Conservation (phyloP, 2,329 filamentous ascomycete species). For the Stemphylium lycopersici region DNA sequence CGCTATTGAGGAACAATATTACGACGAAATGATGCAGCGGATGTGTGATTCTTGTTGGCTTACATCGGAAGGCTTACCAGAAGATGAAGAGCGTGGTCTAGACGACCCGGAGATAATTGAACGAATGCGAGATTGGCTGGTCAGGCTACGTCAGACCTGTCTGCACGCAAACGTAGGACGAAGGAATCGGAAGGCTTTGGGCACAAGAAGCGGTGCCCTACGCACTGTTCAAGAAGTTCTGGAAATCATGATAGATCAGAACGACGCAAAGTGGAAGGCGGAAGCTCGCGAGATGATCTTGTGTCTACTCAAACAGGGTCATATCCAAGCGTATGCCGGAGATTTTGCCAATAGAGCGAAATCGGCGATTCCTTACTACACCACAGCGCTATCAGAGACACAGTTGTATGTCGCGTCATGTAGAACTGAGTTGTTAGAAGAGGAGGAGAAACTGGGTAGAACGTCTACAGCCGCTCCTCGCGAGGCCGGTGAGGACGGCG, state of each 20-base stretch:
- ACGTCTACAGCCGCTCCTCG: slow-evolving; percentile 38
- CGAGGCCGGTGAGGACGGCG: slow-evolving; percentile 45
- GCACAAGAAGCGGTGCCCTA: slow-evolving; percentile 68
- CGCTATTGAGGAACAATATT: slow-evolving; percentile 88
- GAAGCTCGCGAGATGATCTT: slow-evolving; percentile 73
- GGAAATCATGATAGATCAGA: slow-evolving; percentile 89
- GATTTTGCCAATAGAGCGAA: slow-evolving; percentile 58
- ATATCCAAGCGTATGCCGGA: slow-evolving; percentile 78
- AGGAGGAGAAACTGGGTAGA: slow-evolving; percentile 51
- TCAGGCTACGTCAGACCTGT: slow-evolving; percentile 78
- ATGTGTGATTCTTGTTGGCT: slow-evolving; percentile 76
- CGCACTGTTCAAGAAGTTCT: slow-evolving; percentile 86
- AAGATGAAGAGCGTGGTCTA: slow-evolving; percentile 67
- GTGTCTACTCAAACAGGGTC: slow-evolving; percentile 71
- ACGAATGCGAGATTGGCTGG: slow-evolving; percentile 79
- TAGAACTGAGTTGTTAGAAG: slow-evolving; percentile 64
- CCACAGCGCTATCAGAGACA: slow-evolving; percentile 52
- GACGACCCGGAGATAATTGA: slow-evolving; percentile 64
- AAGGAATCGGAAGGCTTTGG: slow-evolving; percentile 68
- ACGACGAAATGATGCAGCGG: slow-evolving; percentile 74
- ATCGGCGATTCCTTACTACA: slow-evolving; percentile 75
- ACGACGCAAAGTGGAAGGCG: slow-evolving; percentile 67
- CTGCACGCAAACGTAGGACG: slow-evolving; percentile 83
- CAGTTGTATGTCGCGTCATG: slow-evolving; percentile 65
- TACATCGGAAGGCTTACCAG: slow-evolving; percentile 66